phyloP scores from a whole-genome alignment of 805 yeast species.

The Teunomyces panamensis region DNA sequence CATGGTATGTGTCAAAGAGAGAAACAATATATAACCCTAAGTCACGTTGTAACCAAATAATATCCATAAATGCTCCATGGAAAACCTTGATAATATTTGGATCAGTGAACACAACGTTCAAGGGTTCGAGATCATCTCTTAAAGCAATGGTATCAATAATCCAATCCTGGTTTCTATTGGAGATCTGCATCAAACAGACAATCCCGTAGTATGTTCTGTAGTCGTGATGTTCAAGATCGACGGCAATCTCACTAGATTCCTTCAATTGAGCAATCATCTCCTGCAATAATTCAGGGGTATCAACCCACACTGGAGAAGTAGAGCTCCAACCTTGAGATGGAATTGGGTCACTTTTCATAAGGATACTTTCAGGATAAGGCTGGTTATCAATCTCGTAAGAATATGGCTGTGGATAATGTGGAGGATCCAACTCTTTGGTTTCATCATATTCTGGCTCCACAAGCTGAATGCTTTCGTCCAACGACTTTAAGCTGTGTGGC shows the following conservation, averaged over 20 bases:
- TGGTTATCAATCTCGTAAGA: slow-evolving; percentile 65
- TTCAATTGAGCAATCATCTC: slow-evolving; percentile 55
- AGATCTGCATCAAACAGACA: slow-evolving; percentile 90
- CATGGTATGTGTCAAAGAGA: slow-evolving; percentile 89
- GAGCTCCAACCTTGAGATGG: slow-evolving; percentile 63
- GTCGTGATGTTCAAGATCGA: slow-evolving; percentile 96
- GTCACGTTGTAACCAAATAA: slow-evolving; percentile 95
- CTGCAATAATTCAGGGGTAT: slow-evolving; percentile 48
- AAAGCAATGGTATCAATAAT: slow-evolving; percentile 80
- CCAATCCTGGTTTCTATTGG: slow-evolving; percentile 79
- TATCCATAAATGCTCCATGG: slow-evolving; percentile 97
- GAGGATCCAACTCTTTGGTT: slow-evolving; percentile 40
- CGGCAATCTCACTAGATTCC: slow-evolving; percentile 65
- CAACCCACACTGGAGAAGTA: slow-evolving; percentile 71
- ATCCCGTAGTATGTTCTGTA: slow-evolving; percentile 86
- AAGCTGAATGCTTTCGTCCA: slow-evolving; percentile 46
- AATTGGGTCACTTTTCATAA: slow-evolving; percentile 40
- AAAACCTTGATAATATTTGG: slow-evolving; percentile 82
- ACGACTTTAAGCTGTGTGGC: slow-evolving; percentile 63
- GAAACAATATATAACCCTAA: slow-evolving; percentile 87
- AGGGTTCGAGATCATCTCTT: slow-evolving; percentile 61
- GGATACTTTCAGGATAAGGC: slow-evolving; percentile 62
- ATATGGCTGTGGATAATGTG: slow-evolving; percentile 80
- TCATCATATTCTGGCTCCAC: slow-evolving; percentile 26
- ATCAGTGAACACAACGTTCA: slow-evolving; percentile 77